These are phyloP conservation scores for Podospora sp. DNA, from an alignment of 495 filamentous ascomycete species.

Conservation along the genomic window DNA sequence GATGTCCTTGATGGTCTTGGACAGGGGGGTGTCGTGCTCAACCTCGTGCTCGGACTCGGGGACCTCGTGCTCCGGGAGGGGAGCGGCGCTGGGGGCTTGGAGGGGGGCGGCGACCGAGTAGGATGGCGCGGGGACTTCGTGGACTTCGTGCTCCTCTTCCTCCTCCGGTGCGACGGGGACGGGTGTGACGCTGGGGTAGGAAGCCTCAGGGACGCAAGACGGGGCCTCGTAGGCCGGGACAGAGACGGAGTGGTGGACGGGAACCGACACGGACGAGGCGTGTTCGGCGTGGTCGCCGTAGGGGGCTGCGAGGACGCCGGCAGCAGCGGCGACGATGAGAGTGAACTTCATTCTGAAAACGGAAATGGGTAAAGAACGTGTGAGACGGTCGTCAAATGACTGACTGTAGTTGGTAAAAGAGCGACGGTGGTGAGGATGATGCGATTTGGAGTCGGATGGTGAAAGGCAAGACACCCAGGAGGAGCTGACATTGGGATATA, in stretches of 20 bases:
- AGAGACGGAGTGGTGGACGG: neutral
- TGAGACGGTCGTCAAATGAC: neutral
- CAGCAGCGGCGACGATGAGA: slow-evolving; percentile 7
- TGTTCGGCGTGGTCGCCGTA: slow-evolving; percentile 6
- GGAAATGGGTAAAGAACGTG: neutral
- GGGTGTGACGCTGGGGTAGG: neutral
- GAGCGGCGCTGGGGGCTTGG: too few species aligned
- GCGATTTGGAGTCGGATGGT: neutral
- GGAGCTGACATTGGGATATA: neutral
- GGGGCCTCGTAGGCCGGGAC: neutral
- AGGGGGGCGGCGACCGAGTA: too few species aligned
- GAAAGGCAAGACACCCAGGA: neutral
- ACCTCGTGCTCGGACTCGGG: neutral
- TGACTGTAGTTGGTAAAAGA: neutral
- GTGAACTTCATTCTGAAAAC: neutral
- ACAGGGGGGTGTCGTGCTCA: neutral
- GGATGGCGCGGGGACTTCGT: too few species aligned
- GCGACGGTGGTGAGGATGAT: neutral
- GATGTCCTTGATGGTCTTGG: neutral
- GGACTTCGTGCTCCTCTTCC: too few species aligned
- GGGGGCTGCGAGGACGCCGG: slow-evolving; percentile 11
- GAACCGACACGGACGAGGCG: neutral
- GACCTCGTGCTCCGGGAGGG: too few species aligned
- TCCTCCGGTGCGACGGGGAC: too few species aligned
- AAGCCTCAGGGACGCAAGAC: neutral